Evolutionary conservation across 2,329 filamentous ascomycete genomes (phyloP).

Genomic region (Fusarium torreyae): DNA sequence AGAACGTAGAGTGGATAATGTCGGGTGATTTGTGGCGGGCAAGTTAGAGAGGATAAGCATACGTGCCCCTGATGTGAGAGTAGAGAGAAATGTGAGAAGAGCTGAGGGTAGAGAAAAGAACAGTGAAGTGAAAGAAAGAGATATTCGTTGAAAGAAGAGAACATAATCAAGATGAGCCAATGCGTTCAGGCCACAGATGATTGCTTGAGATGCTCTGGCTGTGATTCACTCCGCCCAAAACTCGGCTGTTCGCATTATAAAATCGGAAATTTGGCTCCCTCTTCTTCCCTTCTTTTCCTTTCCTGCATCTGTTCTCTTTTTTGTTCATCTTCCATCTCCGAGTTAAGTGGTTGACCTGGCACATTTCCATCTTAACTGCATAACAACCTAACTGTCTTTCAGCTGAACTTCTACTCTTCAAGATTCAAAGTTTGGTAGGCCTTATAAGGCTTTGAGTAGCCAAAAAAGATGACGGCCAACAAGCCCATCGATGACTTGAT

Average conservation of each 20-base stretch:
- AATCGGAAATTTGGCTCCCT: neutral
- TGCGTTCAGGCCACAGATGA: neutral
- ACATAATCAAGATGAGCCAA: neutral
- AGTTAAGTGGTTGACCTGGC: neutral
- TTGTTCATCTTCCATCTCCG: neutral
- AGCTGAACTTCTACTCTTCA: neutral
- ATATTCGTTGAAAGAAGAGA: neutral
- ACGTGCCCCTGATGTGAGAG: neutral
- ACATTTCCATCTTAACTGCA: neutral
- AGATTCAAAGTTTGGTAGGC: neutral
- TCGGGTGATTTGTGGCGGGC: no score
- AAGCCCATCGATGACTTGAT: slow-evolving; percentile 41
- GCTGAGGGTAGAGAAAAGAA: neutral
- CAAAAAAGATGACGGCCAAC: neutral
- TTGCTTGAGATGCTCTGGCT: neutral
- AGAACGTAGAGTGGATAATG: no score
- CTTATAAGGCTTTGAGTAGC: neutral
- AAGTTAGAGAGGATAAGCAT: neutral
- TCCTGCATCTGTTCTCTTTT: neutral
- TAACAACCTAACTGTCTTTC: neutral
- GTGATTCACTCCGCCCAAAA: neutral
- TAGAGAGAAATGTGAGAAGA: neutral
- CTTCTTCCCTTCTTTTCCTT: neutral
- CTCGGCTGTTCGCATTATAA: neutral
- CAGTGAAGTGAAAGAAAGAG: neutral